A percentile compares a stretch with the other conserved stretches of the same genome.
phyloP scores from a whole-genome alignment of 2,329 filamentous ascomycete species.

The Talaromyces verruculosus region DNA sequence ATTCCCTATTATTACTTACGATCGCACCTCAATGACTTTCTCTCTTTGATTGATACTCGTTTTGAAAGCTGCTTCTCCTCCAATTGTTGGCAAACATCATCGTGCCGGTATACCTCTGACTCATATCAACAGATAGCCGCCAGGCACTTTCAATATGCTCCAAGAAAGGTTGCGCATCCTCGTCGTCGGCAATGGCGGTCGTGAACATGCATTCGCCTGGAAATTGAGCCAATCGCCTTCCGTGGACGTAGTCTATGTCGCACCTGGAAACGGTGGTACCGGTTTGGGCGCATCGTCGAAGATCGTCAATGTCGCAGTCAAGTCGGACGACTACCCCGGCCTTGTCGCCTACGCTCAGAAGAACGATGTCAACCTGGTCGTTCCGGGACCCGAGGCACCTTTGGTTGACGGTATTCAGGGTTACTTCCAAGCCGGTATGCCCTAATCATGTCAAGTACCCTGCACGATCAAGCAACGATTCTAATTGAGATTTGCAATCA shows the following conservation, averaged over 20 bases:
- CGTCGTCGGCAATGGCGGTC: slow-evolving; percentile 87
- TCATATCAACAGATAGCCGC: slow-evolving; percentile 21
- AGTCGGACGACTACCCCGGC: slow-evolving; percentile 72
- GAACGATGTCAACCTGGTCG: slow-evolving; percentile 74
- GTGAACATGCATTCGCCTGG: slow-evolving; percentile 94
- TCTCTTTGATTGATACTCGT: neutral
- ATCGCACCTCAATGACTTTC: neutral
- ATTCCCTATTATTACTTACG: neutral
- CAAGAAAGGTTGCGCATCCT: slow-evolving; percentile 65
- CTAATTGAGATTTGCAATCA: slow-evolving; percentile 24
- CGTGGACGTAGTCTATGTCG: slow-evolving; percentile 70
- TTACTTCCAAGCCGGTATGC: slow-evolving; percentile 65
- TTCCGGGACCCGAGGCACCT: slow-evolving; percentile 91
- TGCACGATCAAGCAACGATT: neutral
- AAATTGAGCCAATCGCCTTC: slow-evolving; percentile 80
- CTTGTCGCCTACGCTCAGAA: slow-evolving; percentile 74
- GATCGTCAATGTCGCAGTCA: slow-evolving; percentile 70
- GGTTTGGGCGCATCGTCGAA: slow-evolving; percentile 57
- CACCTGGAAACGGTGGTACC: slow-evolving; percentile 84
- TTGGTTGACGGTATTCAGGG: slow-evolving; percentile 86
- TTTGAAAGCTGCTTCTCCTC: neutral
- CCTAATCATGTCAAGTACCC: neutral
- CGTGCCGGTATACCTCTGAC: slow-evolving; percentile 11
- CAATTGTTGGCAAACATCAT: neutral
- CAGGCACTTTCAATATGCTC: slow-evolving; percentile 34